Percentiles rank a stretch among this genome's conserved stretches.
These are phyloP conservation scores for Colletotrichum graminicola DNA, from an alignment of 2,329 filamentous ascomycete genomes.

Conservation along the genomic window DNA sequence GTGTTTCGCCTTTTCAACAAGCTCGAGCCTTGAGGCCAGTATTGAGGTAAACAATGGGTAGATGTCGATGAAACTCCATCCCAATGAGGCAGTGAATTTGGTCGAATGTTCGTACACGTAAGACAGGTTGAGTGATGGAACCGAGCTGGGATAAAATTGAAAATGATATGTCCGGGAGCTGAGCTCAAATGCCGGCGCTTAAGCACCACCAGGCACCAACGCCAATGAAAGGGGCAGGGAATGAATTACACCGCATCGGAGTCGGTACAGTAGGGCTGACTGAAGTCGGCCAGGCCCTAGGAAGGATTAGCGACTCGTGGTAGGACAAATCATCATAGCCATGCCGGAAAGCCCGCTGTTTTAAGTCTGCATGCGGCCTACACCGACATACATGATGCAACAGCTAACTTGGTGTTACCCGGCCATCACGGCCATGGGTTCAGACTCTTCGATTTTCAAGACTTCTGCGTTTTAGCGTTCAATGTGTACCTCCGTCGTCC, in stretches of 20 bases:
- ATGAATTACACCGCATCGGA: not conserved
- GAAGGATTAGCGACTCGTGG: constrained; percentile 1
- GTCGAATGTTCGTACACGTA: not conserved
- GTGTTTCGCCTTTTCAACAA: not conserved
- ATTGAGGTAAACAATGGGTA: not conserved
- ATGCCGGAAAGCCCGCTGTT: not conserved
- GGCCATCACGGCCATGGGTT: not conserved
- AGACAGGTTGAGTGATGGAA: too few species aligned
- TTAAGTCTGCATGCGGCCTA: not conserved
- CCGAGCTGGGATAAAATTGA: not conserved
- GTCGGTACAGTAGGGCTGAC: not conserved
- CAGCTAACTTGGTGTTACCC: too few species aligned
- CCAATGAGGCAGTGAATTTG: not conserved
- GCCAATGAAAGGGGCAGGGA: too few species aligned
- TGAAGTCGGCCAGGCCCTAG: not conserved
- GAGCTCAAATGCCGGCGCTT: not conserved
- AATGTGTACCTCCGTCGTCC: constrained; percentile 32
- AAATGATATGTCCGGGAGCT: not conserved
- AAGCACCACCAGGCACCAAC: not conserved
- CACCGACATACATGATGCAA: not conserved
- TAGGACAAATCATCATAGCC: not conserved
- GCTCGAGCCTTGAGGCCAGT: not conserved
- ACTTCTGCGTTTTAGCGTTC: constrained; percentile 3
- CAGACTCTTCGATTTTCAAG: not conserved
- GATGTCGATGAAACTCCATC: not conserved